Evolutionary conservation across 2,329 filamentous ascomycete species (phyloP).

Genomic region (Mycosphaerella sp.): DNA sequence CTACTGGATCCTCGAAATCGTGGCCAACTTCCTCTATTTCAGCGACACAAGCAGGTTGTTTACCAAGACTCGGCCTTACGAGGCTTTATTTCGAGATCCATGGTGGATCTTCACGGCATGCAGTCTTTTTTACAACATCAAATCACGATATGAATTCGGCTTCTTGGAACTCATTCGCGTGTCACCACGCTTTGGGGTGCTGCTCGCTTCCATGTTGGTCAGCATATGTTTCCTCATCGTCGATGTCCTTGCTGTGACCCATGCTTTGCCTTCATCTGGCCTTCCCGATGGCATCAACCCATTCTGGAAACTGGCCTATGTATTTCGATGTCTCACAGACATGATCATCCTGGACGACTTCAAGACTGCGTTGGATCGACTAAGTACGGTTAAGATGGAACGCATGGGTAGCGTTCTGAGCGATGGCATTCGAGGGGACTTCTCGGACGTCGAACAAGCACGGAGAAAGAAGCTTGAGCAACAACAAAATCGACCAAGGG

Average conservation of each 20-base stretch:
- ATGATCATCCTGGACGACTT: constrained; percentile 63
- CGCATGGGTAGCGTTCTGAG: constrained; percentile 26
- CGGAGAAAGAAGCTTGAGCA: constrained; percentile 19
- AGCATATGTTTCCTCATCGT: constrained; percentile 56
- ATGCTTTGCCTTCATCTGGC: constrained; percentile 25
- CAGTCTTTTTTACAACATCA: constrained; percentile 58
- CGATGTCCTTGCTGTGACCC: constrained; percentile 55
- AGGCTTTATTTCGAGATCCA: constrained; percentile 57
- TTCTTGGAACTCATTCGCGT: constrained; percentile 51
- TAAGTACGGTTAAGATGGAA: constrained; percentile 42
- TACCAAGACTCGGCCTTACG: constrained; percentile 50
- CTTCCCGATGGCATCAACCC: constrained; percentile 54
- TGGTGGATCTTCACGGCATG: constrained; percentile 62
- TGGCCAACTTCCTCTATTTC: constrained; percentile 60
- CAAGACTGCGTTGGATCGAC: constrained; percentile 51
- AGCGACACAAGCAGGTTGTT: constrained; percentile 42
- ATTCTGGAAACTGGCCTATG: constrained; percentile 58
- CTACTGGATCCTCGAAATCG: constrained; percentile 60
- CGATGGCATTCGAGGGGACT: constrained; percentile 26
- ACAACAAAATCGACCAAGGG: constrained; percentile 1
- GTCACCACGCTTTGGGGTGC: constrained; percentile 58
- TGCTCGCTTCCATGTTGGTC: constrained; percentile 55
- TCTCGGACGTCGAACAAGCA: constrained; percentile 24
- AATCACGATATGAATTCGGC: constrained; percentile 54
- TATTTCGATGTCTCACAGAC: constrained; percentile 63